phyloP scores from a whole-genome alignment of 345 rosid genomes.

The Fremontodendron californicum region DNA sequence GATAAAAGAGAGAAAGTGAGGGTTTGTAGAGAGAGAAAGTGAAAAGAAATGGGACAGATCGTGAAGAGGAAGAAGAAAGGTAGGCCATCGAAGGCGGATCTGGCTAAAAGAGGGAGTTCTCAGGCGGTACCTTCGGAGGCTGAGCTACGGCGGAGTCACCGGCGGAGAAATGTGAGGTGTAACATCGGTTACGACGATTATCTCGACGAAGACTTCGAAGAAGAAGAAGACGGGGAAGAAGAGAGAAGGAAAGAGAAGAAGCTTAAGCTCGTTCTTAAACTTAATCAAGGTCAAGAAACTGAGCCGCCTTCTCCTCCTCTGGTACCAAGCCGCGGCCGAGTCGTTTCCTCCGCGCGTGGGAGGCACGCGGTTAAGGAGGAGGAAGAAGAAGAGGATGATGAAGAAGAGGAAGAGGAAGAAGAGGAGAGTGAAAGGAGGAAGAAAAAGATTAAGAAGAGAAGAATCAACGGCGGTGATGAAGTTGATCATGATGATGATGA shows the following conservation, averaged over 20 bases:
- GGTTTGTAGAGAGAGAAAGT: slow-evolving; percentile 39
- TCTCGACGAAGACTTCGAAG: slow-evolving; percentile 52
- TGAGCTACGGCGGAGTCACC: slow-evolving; percentile 60
- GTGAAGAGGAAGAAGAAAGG: slow-evolving; percentile 94
- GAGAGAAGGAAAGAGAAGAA: slow-evolving; percentile 73
- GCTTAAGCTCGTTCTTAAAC: slow-evolving; percentile 69
- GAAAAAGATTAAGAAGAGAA: slow-evolving; percentile 41
- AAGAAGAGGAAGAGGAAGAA: slow-evolving; percentile 15
- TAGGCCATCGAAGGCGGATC: slow-evolving; percentile 94
- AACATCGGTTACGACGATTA: slow-evolving; percentile 76
- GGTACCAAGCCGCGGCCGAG: slow-evolving; percentile 16
- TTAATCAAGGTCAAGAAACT: slow-evolving; percentile 41
- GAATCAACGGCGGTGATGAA: slow-evolving; percentile 34
- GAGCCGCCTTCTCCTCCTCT: slow-evolving; percentile 27
- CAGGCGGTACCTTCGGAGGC: slow-evolving; percentile 31
- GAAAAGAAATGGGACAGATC: slow-evolving; percentile 74
- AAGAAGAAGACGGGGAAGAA: slow-evolving; percentile 51
- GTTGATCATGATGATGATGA: slow-evolving; percentile 35
- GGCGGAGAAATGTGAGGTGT: slow-evolving; percentile 77
- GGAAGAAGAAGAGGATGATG: slow-evolving; percentile 37
- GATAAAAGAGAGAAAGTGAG: slow-evolving; percentile 20
- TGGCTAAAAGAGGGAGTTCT: slow-evolving; percentile 39
- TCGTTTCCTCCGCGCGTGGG: slow-evolving; percentile 26
- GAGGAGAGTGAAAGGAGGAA: slow-evolving; percentile 29
- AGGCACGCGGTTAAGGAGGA: slow-evolving; percentile 27